Evolutionary conservation across 768 basidiomycete species (phyloP).

Genomic region (Podaxis pistillaris): DNA sequence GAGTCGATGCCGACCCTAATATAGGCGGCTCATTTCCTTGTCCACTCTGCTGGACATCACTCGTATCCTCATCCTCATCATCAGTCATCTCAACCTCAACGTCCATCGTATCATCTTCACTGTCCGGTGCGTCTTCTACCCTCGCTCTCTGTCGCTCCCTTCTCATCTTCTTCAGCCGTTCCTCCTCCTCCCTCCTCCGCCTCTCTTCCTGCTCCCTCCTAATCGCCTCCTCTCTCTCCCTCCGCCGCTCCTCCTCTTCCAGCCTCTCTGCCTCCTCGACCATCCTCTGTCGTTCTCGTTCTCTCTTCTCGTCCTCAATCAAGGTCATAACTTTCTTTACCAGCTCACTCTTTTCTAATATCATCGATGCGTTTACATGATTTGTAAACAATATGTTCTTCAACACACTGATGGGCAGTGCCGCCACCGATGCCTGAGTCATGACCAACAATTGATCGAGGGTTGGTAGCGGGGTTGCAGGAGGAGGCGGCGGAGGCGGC

Average conservation of each 20-base stretch:
- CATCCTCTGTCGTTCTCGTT: conserved; percentile 46
- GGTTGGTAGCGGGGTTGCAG: conserved; percentile 51
- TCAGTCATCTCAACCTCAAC: conserved; percentile 6
- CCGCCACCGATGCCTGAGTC: conserved; percentile 50
- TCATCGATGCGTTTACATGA: conserved; percentile 71
- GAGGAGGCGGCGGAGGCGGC: conserved; percentile 15
- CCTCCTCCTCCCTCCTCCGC: conserved; percentile 17
- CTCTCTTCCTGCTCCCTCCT: conserved; percentile 25
- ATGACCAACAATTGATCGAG: conserved; percentile 70
- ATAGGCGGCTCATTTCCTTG: neutral
- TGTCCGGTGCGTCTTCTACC: conserved; percentile 17
- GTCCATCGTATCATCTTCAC: conserved; percentile 19
- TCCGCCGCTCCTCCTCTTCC: conserved; percentile 37
- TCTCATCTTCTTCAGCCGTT: conserved; percentile 20
- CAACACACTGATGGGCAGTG: conserved; percentile 67
- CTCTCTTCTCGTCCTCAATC: conserved; percentile 60
- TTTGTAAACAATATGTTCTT: conserved; percentile 81
- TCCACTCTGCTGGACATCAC: neutral
- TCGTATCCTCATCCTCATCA: conserved; percentile 12
- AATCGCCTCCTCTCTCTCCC: conserved; percentile 36
- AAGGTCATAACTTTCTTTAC: conserved; percentile 66
- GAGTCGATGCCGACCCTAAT: neutral
- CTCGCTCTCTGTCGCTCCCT: conserved; percentile 21
- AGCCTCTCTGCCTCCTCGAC: conserved; percentile 46
- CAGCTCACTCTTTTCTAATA: conserved; percentile 88